Conservation (phyloP, 2,329 filamentous ascomycete species). For the Pyrenochaeta sp. region DNA sequence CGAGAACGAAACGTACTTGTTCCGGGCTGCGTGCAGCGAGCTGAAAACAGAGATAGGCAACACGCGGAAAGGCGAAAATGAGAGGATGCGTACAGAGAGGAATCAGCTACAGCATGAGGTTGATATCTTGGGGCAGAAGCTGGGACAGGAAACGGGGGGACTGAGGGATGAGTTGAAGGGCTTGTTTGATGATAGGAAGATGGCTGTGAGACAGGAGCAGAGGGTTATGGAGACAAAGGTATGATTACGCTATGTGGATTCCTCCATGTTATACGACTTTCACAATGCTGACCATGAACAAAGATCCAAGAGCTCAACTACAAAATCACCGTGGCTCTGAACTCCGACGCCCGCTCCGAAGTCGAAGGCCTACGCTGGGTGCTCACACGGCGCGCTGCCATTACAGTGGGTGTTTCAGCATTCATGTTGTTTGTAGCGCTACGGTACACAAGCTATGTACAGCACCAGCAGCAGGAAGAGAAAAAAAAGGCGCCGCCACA, state of each 20-base stretch:
- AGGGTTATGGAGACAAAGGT: constrained; percentile 82
- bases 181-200: constrained; percentile 95
- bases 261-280: too few species aligned
- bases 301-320: constrained; percentile 94
- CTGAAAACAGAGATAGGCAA: constrained; percentile 86
- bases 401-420: constrained; percentile 62
- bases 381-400: constrained; percentile 69
- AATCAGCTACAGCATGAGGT: constrained; percentile 91
- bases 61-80: constrained; percentile 76
- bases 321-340: constrained; percentile 90
- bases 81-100: constrained; percentile 82
- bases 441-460: constrained; percentile 51
- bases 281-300: not conserved
- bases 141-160: constrained; percentile 82
- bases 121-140: constrained; percentile 86
- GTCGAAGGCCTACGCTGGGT: constrained; percentile 94
- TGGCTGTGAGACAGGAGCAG: constrained; percentile 89
- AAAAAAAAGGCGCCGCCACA: constrained; percentile 46
- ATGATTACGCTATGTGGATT: constrained; percentile 14
- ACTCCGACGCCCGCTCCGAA: constrained; percentile 89
- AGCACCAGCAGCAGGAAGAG: constrained; percentile 51
- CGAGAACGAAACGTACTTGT: constrained; percentile 94
- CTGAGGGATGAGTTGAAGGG: constrained; percentile 93
- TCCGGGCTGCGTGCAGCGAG: constrained; percentile 92
- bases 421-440: constrained; percentile 55